These are phyloP conservation scores for Fusarium subglutinans DNA, from an alignment of 2,329 filamentous ascomycete species.

Conservation along the genomic window DNA sequence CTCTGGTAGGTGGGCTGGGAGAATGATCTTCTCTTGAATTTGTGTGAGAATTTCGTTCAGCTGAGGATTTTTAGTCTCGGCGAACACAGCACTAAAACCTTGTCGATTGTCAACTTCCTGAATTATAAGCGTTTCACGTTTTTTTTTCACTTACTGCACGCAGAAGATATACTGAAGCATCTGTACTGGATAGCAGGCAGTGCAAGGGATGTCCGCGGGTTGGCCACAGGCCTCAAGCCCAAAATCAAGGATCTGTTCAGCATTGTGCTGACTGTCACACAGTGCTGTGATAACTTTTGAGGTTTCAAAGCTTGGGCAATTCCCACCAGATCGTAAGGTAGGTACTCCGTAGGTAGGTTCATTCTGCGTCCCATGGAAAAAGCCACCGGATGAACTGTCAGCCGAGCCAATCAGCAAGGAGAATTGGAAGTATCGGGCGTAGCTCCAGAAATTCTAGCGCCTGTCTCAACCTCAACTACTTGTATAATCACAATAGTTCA, in stretches of 20 bases:
- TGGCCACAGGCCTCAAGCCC: conserved; percentile 39
- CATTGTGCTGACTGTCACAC: conserved; percentile 18
- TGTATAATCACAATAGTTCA: conserved; percentile 33
- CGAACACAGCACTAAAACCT: conserved; percentile 56
- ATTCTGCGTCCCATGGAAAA: conserved; percentile 19
- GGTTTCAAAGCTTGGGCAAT: not conserved
- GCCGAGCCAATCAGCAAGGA: conserved; percentile 50
- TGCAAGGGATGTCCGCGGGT: conserved; percentile 21
- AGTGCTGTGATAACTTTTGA: conserved; percentile 11
- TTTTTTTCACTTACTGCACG: conserved; percentile 40
- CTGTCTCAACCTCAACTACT: conserved; percentile 28
- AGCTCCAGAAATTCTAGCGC: conserved; percentile 43
- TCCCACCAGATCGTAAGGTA: not conserved
- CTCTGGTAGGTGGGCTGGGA: conserved; percentile 66
- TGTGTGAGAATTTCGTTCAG: conserved; percentile 62
- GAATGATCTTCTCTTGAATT: conserved; percentile 67
- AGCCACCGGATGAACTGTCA: conserved; percentile 44
- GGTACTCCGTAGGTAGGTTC: not conserved
- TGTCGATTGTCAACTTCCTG: conserved; percentile 7
- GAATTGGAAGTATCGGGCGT: conserved; percentile 30
- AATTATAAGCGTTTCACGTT: not conserved
- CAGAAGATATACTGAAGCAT: conserved; percentile 46
- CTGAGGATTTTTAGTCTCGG: conserved; percentile 60
- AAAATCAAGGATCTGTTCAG: conserved; percentile 38
- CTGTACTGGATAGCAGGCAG: conserved; percentile 14